phyloP scores from a whole-genome alignment of 768 basidiomycete species.

The Leccinellum luteum region DNA sequence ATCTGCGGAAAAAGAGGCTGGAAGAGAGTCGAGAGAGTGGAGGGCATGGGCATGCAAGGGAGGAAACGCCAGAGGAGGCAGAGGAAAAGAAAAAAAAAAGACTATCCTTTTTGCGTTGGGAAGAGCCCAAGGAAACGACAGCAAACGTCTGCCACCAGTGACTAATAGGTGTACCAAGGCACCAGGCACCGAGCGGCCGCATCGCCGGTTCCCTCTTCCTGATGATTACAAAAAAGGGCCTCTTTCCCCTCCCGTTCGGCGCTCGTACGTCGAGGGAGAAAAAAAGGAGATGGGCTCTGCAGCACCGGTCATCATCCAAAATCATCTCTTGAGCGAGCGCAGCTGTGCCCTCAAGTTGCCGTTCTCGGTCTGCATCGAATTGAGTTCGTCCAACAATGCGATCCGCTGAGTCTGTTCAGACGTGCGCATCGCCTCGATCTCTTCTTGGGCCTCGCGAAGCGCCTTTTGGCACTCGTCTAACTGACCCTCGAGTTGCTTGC shows the following conservation, averaged over 20 bases:
- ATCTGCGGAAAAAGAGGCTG: too few relatives aligned
- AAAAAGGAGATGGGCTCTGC: not conserved
- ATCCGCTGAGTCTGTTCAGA: slow-evolving; percentile 81
- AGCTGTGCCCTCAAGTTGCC: slow-evolving; percentile 66
- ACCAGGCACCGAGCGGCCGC: not conserved
- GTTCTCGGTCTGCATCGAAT: slow-evolving; percentile 79
- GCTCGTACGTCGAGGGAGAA: not conserved
- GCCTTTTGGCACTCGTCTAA: slow-evolving; percentile 58
- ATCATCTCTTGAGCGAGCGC: slow-evolving; percentile 47
- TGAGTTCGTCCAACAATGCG: slow-evolving; percentile 85
- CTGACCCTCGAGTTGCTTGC: slow-evolving; percentile 63
- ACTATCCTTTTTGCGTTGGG: not conserved
- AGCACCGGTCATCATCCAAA: not conserved
- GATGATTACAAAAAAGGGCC: not conserved
- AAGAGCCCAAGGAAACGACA: not conserved
- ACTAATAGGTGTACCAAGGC: not conserved
- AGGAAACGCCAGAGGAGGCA: not conserved
- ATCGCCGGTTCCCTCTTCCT: not conserved
- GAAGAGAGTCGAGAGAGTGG: not conserved
- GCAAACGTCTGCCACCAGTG: not conserved
- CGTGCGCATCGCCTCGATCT: slow-evolving; percentile 62
- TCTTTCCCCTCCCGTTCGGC: not conserved
- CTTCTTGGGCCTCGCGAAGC: slow-evolving; percentile 62
- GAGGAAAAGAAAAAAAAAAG: too few relatives aligned
- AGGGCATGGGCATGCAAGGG: not conserved